Base-by-base conservation (phyloP, 2,329 filamentous ascomycete species). In the Aureobasidium namibiae region DNA sequence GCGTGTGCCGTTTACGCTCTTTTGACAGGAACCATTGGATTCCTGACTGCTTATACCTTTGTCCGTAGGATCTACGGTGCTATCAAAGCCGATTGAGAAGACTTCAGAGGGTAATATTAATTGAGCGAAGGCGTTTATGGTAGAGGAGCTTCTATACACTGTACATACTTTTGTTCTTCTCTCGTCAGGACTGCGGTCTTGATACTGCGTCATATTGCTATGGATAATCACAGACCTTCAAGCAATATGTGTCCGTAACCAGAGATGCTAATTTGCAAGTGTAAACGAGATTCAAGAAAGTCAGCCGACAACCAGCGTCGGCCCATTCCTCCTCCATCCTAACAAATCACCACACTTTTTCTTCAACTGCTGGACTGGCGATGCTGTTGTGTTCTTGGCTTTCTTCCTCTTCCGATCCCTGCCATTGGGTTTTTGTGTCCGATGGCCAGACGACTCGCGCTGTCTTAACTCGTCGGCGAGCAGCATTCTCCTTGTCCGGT, bases 41-140 rank as follows among this genome's bases (percentile, higher is more conserved):
- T 95, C 72, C 72, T 95, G 73, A 86, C 88, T 41, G 87, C 89
- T 6, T 95, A 94, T 75, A 82, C 86, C 1, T 95, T 95, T 77
- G 84, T 95, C 59, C 79, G 89, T 69, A 83, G 86, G 69, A 91
- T 96, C 68, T 95, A 94, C 71, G 83, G 69, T 34, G 70, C 69
- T 33, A 69, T 73, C 65, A 73, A 73, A 62, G 68, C 71, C 21
- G 70, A 73, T 53, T 72, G 64, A 70, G 23, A 7, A 14, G 21
- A 5, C 3, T 16, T 7, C 29, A 36, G n/a, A 13, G 21, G 18
- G 1, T 45, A 1, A 9, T 13, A 9, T 34, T 23, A 3, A 45
- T 10, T 45, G 29, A 49, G 46, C 31, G 31, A 36, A 16, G 46
- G 46, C 46, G 46, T 49, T 49, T 10, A 33, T 49, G 46, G 46